Evolutionary conservation across 1,139 yeast genomes (phyloP), one percentile per base, ranked within the genome.

Genomic region (Kazachstania sp.): DNA sequence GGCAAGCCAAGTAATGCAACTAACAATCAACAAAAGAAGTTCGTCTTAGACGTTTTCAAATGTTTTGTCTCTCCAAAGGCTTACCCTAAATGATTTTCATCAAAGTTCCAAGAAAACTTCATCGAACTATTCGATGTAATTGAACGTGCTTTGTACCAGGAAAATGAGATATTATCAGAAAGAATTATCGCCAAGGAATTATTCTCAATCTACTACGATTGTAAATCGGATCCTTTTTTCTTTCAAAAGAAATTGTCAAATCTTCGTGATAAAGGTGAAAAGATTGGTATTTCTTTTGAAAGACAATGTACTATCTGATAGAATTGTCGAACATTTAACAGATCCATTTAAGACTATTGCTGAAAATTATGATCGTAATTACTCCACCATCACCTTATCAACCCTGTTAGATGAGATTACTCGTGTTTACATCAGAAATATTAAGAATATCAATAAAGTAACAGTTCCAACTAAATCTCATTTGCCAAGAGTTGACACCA

Each of bases 41-140:
- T 43, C 15, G 13, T 43, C 15, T n/a, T 37, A 1, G 26, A 43
- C 8, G 37, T 39, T 13, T 43, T 43, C 34, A 43, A 32, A 4
- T 43, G 30, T 26, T 43, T 39, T 13, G 45, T 43, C 12, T 36
- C 45, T 1, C 18, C 37, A 12, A 29, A 12, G 2, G 45, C 38
- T 3, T 43, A 43, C 26, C 45, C 45, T 6, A 20, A 4, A 5
- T 43, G 41, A 41, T 26, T 43, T 8, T 36, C 29, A 8, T 6
- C 7, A 4, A 39, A 7, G 4, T 13, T 38, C 8, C 2, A 29
- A 13, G 30, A 43, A 15, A 2, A 26, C 6, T 31, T 18, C 8
- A 43, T 43, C 16, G 45, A 43, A 37, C 20, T 43, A 1, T 36
- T 15, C 15, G 45, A 43, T 30, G 34, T 43, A 7, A 43, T 43